A percentile compares a stretch with the other conserved stretches of the same genome.
Evolutionary conservation across 176 grass and related monocot species (phyloP).

Genomic region (Avena insularis): DNA sequence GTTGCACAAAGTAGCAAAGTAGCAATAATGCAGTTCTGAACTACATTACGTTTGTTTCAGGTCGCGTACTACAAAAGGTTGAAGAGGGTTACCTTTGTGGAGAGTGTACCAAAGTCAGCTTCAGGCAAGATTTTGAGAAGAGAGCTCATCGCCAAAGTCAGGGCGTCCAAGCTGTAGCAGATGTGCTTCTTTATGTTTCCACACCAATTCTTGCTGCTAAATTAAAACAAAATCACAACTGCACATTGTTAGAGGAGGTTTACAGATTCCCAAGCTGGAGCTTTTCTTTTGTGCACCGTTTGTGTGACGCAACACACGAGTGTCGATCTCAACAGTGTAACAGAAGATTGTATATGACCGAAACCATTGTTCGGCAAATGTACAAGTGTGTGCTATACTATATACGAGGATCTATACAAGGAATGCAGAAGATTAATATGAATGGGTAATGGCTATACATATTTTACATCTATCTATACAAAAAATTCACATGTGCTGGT

Average conservation of each 20-base stretch:
- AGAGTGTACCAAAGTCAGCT: constrained; percentile 76
- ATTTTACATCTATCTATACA: constrained; percentile 5
- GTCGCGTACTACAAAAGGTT: constrained; percentile 83
- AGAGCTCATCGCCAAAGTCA: constrained; percentile 77
- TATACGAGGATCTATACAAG: not conserved
- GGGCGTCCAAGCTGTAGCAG: constrained; percentile 77
- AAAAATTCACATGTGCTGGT: not conserved
- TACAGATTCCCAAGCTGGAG: not conserved
- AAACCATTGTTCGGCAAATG: not conserved
- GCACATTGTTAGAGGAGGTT: not conserved
- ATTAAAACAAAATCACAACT: constrained; percentile 7
- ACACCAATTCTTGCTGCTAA: not conserved
- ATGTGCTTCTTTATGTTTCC: not conserved
- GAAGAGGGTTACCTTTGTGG: constrained; percentile 76
- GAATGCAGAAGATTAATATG: not conserved
- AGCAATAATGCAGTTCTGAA: not conserved
- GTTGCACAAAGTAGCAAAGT: too few relatives aligned
- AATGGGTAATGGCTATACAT: not conserved
- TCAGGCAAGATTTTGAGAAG: constrained; percentile 86
- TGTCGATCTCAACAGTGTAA: not conserved
- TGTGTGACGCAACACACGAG: not conserved
- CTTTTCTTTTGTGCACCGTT: not conserved
- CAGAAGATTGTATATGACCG: not conserved
- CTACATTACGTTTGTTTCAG: constrained; percentile 38
- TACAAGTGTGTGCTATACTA: not conserved